Percentiles rank a stretch among this genome's conserved stretches.
Conservation (phyloP, 2,329 filamentous ascomycete species). For the Fusarium goolgardi region DNA sequence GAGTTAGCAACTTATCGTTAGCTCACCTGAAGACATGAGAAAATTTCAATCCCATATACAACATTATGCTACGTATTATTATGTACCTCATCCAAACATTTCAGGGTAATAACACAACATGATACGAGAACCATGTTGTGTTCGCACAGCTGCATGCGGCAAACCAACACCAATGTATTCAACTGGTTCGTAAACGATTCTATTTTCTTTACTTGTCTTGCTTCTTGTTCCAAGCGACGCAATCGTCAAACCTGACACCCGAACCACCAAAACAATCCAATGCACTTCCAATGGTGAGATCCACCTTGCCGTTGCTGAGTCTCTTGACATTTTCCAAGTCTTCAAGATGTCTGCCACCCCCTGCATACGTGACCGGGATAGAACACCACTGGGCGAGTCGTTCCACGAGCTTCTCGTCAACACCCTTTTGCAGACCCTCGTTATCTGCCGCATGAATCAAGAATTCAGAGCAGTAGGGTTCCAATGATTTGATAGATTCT, state of each 20-base stretch:
- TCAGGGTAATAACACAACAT: background rate
- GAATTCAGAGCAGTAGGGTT: conserved; percentile 96
- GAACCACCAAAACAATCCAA: conserved; percentile 94
- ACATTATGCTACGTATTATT: background rate
- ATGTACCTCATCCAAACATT: background rate
- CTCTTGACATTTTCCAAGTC: conserved; percentile 85
- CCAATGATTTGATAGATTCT: conserved; percentile 84
- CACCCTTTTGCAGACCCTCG: conserved; percentile 90
- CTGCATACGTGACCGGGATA: conserved; percentile 96
- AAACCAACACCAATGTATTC: background rate
- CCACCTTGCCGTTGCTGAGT: conserved; percentile 83
- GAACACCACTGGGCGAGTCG: conserved; percentile 85
- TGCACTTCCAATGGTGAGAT: conserved; percentile 95
- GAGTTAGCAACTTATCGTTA: background rate
- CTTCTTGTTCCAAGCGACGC: conserved; percentile 83
- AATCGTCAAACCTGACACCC: conserved; percentile 88
- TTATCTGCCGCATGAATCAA: conserved; percentile 97
- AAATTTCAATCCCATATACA: background rate
- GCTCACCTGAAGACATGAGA: background rate
- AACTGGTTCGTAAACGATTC: conserved; percentile 6
- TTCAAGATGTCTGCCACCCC: conserved; percentile 84
- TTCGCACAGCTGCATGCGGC: conserved; percentile 3
- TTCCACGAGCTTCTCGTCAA: conserved; percentile 85
- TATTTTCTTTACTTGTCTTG: conserved; percentile 49
- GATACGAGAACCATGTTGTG: background rate